A percentile compares a stretch with the other conserved stretches of the same genome.
Evolutionary conservation across 1,284 basidiomycete genomes (phyloP).

Genomic region (Ustilago xerochloae): DNA sequence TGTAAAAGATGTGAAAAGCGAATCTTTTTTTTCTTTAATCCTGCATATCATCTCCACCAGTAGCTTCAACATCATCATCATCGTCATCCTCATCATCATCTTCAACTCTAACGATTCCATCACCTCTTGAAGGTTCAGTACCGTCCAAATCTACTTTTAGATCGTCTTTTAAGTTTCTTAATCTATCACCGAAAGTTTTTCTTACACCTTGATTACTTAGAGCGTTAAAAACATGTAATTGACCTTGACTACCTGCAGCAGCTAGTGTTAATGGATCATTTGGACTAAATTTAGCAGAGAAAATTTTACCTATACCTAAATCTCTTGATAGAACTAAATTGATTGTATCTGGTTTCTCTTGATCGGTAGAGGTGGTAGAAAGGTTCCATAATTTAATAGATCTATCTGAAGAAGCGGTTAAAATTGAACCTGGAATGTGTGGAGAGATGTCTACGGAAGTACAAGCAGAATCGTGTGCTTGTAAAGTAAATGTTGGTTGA

Average conservation of each 20-base stretch:
- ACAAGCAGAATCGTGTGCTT: conserved; percentile 94
- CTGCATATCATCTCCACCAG: conserved; percentile 33
- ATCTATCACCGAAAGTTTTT: conserved; percentile 67
- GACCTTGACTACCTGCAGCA: conserved; percentile 91
- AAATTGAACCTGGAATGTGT: conserved; percentile 88
- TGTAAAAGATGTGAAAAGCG: not conserved
- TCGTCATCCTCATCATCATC: conserved; percentile 51
- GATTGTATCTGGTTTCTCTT: conserved; percentile 70
- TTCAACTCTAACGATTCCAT: conserved; percentile 45
- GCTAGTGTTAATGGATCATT: conserved; percentile 94
- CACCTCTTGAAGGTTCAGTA: conserved; percentile 36
- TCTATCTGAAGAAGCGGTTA: conserved; percentile 93
- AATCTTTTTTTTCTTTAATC: conserved; percentile 12
- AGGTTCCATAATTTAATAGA: conserved; percentile 85
- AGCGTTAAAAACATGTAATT: conserved; percentile 90
- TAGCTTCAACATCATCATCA: conserved; percentile 35
- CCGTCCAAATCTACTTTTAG: conserved; percentile 31
- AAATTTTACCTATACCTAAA: conserved; percentile 95
- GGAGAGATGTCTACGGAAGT: conserved; percentile 91
- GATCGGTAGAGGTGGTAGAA: conserved; percentile 73
- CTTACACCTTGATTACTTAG: conserved; percentile 68
- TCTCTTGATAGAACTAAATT: conserved; percentile 89
- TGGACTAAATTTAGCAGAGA: conserved; percentile 88
- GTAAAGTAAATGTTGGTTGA: conserved; percentile 80
- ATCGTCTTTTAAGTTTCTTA: conserved; percentile 35